These are phyloP conservation scores for Ustilago tritici DNA, from an alignment of 1,284 basidiomycete genomes.

Conservation along the genomic window DNA sequence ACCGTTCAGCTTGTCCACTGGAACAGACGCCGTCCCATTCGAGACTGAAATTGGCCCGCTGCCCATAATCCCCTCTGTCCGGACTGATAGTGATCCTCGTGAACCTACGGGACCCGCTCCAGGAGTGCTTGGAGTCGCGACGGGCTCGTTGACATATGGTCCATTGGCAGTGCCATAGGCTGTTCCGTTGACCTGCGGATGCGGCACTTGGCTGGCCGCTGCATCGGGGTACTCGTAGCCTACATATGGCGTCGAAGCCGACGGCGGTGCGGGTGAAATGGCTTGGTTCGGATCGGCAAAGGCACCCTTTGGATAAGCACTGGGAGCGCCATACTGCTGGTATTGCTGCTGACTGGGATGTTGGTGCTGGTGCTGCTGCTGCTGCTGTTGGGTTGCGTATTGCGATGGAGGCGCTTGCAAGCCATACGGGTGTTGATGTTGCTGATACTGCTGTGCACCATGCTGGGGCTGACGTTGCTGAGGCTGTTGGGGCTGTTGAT, in stretches of 20 bases:
- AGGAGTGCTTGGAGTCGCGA: not conserved
- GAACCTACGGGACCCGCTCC: conserved; percentile 3
- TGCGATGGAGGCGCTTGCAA: conserved; percentile 12
- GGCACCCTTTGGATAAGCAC: conserved; percentile 17
- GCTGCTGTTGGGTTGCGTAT: conserved; percentile 14
- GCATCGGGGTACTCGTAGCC: conserved; percentile 18
- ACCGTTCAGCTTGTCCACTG: conserved; percentile 3
- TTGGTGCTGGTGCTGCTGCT: conserved; percentile 12
- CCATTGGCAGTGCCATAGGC: conserved; percentile 4
- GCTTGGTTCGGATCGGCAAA: conserved; percentile 23
- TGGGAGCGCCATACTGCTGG: conserved; percentile 9
- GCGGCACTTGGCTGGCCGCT: conserved; percentile 2
- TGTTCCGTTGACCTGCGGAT: conserved; percentile 17
- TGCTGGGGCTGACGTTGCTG: conserved; percentile 9
- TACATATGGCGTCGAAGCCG: conserved; percentile 17
- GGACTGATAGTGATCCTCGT: conserved; percentile 28
- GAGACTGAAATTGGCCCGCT: conserved; percentile 11
- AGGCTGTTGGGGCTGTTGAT: conserved; percentile 11
- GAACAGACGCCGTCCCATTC: not conserved
- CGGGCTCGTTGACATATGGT: conserved; percentile 10
- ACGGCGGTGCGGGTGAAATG: conserved; percentile 2
- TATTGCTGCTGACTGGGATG: conserved; percentile 16
- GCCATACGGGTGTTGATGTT: conserved; percentile 26
- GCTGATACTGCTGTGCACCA: conserved; percentile 16
- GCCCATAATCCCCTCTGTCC: conserved; percentile 27